phyloP scores from a whole-genome alignment of 2,329 filamentous ascomycete genomes.

The Chaetomium olivaceum region DNA sequence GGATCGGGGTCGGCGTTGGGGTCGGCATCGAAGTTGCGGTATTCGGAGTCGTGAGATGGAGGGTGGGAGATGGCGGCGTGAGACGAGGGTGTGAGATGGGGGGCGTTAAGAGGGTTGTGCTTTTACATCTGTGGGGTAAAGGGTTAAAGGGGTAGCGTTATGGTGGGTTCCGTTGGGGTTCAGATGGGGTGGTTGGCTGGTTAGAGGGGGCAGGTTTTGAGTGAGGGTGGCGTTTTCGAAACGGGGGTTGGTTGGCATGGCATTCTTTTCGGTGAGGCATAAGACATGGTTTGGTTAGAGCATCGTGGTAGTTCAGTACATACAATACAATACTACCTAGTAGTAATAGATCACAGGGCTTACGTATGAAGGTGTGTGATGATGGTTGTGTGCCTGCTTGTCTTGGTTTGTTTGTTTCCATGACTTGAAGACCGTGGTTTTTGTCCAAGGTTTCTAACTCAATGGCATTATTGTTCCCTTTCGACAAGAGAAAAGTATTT shows the following conservation, averaged over 20 bases:
- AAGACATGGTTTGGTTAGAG: background rate
- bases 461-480: no score
- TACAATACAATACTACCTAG: background rate
- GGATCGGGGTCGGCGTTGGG: background rate
- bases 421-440: no score
- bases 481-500: no score
- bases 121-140: background rate
- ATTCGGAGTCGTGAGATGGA: constrained; percentile 1
- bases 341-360: background rate
- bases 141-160: background rate
- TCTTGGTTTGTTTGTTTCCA: no score
- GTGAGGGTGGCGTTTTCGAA: background rate
- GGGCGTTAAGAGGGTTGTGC: background rate
- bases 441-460: no score
- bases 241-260: background rate
- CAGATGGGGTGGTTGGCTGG: background rate
- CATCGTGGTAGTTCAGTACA: background rate
- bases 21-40: constrained; percentile 8
- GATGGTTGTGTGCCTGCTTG: background rate
- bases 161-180: background rate
- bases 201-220: background rate
- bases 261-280: background rate
- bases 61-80: no score
- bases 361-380: background rate
- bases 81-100: background rate